A percentile compares a stretch with the other conserved stretches of the same genome.
phyloP scores from a whole-genome alignment of 1,284 basidiomycete species.

The Sutorius eximius region DNA sequence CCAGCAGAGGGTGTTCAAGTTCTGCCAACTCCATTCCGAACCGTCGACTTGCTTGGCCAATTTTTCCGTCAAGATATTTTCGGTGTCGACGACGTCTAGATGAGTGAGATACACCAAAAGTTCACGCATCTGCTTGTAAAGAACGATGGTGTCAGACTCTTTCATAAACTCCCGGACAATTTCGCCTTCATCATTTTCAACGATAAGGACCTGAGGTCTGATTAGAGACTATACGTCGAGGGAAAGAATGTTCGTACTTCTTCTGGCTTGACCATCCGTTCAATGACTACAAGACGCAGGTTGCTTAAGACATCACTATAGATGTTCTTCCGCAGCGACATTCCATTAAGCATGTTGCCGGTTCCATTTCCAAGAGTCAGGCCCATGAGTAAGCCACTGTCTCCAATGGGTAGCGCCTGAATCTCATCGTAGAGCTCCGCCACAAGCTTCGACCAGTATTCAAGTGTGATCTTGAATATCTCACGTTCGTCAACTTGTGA shows the following conservation, averaged over 20 bases:
- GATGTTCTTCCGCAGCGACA: constrained; percentile 88
- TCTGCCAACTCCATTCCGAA: constrained; percentile 99
- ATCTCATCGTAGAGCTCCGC: constrained; percentile 98
- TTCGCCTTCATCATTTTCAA: constrained; percentile 99
- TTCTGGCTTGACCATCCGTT: constrained; percentile 99
- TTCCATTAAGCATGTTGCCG: constrained; percentile 69
- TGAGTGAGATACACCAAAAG: constrained; percentile 97
- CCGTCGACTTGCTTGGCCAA: constrained; percentile 96
- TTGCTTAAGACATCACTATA: constrained; percentile 96
- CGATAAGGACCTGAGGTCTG: constrained; percentile 80
- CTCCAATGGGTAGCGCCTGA: constrained; percentile 87
- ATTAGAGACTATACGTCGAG: constrained; percentile 10
- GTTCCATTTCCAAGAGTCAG: constrained; percentile 76
- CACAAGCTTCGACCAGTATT: constrained; percentile 99
- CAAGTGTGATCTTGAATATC: constrained; percentile 98
- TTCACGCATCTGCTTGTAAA: constrained; percentile 99
- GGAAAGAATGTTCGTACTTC: constrained; percentile 61
- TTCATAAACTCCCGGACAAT: constrained; percentile 99
- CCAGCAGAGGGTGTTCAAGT: constrained; percentile 99
- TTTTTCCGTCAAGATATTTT: constrained; percentile 97
- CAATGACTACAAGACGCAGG: constrained; percentile 93
- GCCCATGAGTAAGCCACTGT: constrained; percentile 92
- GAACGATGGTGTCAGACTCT: constrained; percentile 96
- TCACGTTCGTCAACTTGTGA: constrained; percentile 98
- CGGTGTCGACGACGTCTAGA: constrained; percentile 94